Evolutionary conservation across 169 alveolate species (phyloP), one percentile per base, ranked within the genome.

Genomic region (Plasmodium sp.): DNA sequence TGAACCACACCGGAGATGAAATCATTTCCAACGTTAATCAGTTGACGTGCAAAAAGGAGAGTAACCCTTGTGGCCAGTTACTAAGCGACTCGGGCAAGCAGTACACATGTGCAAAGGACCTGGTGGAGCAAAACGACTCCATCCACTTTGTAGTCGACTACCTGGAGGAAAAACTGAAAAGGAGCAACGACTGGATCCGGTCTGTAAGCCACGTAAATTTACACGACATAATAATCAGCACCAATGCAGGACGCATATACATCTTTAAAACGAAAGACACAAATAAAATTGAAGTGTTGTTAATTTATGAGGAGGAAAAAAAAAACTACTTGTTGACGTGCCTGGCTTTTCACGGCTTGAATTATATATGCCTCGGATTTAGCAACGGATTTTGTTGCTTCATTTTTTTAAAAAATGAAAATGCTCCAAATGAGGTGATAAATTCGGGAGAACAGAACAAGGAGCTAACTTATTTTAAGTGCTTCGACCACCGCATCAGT

Each of bases 401-500:
- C 56, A 41, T 90, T 80, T 80, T 48, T 39, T 58, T 90, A 62
- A 90, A 90, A 81, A 22, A 62, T 22, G 58, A 71, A 7, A 18
- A 80, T 5, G 16, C 2, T 33, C 2, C 18, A 18, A 84, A 27
- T 5, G 93, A 73, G 36, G 12, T 16, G 6, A 39, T 18, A 18
- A 39, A 75, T 7, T 62, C 82, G 2, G 22, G 27, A 31, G 16
- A 16, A 45, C 45, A 79, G 22, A 39, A 33, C 10, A 39, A 3
- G 12, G 41, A 22, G 33, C 74, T 56, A 54, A 88, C 62, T 39
- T 81, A 90, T 90, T 79, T 90, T 43, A 62, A 67, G 36, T 90
- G 94, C 54, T 90, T 90, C 83, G 3, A 80, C 10, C 94, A 90
- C 54, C 94, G 94, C n/a, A 48, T 90, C 48, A 90, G 94, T 27